These are phyloP conservation scores for Helminthosporium solani DNA, from an alignment of 2,329 filamentous ascomycete genomes.

Conservation along the genomic window DNA sequence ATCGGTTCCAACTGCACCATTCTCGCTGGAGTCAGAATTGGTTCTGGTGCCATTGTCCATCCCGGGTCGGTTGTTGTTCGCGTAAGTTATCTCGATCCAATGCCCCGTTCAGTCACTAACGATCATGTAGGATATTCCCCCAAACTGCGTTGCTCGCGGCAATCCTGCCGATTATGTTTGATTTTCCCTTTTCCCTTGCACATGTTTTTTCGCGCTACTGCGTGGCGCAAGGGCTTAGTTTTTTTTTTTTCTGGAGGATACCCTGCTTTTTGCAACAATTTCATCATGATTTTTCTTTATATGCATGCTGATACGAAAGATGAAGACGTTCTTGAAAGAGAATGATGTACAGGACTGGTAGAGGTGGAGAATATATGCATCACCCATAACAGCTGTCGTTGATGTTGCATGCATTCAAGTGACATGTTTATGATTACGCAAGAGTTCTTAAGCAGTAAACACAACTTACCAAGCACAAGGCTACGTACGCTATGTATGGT, in stretches of 20 bases:
- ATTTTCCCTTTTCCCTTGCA: conserved; percentile 1
- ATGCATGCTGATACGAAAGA: neutral
- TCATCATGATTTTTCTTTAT: neutral
- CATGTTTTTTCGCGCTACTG: neutral
- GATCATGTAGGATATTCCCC: conserved; percentile 46
- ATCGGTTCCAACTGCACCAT: conserved; percentile 65
- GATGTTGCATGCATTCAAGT: no score
- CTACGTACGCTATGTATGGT: neutral
- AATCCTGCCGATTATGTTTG: conserved; percentile 44
- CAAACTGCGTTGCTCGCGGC: conserved; percentile 49
- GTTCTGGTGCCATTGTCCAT: conserved; percentile 54
- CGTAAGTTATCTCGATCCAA: conserved; percentile 41
- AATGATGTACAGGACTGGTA: no score
- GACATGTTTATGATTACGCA: no score
- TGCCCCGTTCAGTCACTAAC: conserved; percentile 14
- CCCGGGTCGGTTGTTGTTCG: conserved; percentile 57
- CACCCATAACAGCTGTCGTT: no score
- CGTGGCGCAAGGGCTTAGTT: neutral
- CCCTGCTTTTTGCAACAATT: conserved; percentile 18
- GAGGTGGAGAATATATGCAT: no score
- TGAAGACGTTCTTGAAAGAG: no score
- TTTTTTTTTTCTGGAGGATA: conserved; percentile 24
- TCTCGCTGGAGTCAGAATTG: conserved; percentile 56
- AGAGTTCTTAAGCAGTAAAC: no score
- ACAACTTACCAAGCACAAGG: neutral